Evolutionary conservation across 2,329 filamentous ascomycete genomes (phyloP).

Genomic region (Fusarium equiseti): DNA sequence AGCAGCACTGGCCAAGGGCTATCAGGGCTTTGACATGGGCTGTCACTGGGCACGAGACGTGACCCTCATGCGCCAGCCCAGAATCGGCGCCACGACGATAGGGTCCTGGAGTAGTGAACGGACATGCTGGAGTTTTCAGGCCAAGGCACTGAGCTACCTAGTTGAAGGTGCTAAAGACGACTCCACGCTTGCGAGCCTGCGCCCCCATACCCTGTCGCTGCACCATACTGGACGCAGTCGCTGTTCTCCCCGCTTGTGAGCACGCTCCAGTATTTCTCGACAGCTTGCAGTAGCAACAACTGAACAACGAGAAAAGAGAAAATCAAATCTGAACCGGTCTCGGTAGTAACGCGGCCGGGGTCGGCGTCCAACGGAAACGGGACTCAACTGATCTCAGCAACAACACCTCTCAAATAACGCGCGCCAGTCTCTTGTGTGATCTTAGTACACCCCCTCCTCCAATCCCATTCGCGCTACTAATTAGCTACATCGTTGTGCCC

Average conservation of each 20-base stretch:
- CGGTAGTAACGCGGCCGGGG: constrained; percentile 44
- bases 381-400: constrained; percentile 38
- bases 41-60: constrained; percentile 45
- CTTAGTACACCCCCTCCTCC: constrained; percentile 46
- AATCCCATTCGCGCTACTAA: constrained; percentile 40
- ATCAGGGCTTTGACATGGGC: constrained; percentile 29
- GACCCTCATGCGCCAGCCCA: constrained; percentile 46
- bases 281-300: constrained; percentile 37
- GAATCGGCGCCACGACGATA: constrained; percentile 43
- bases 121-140: constrained; percentile 35
- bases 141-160: constrained; percentile 30
- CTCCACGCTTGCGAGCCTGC: constrained; percentile 36
- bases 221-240: constrained; percentile 19
- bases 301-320: constrained; percentile 36
- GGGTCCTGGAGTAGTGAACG: constrained; percentile 36
- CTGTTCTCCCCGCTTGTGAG: constrained; percentile 31
- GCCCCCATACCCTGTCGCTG: constrained; percentile 36
- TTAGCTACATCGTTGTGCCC: constrained; percentile 46
- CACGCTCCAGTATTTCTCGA: constrained; percentile 36
- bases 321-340: constrained; percentile 36
- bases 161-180: constrained; percentile 23
- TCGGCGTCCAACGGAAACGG: constrained; percentile 44
- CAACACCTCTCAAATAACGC: constrained; percentile 41
- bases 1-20: constrained; percentile 42
- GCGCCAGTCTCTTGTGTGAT: constrained; percentile 41